Evolutionary conservation across 805 yeast genomes (phyloP).

Genomic region (Myxozyma vanderwaltii): DNA sequence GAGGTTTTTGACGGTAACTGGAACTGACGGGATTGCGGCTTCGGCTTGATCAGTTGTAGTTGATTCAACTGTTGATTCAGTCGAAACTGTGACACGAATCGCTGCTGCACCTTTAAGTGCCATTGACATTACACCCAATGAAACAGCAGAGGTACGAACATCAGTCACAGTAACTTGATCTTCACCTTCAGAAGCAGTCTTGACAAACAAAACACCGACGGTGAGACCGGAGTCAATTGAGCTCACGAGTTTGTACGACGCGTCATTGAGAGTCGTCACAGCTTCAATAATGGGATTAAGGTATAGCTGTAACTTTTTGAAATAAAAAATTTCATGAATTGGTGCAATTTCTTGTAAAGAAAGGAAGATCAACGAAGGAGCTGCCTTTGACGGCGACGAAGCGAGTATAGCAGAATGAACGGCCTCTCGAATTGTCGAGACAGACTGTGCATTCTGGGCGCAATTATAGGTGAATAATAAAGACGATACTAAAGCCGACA

Average conservation of each 20-base stretch:
- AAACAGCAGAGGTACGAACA: slow-evolving; percentile 31
- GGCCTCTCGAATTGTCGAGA: slow-evolving; percentile 13
- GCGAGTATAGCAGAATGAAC: slow-evolving; percentile 4
- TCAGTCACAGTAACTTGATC: slow-evolving; percentile 48
- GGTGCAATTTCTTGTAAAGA: slow-evolving; percentile 46
- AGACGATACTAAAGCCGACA: slow-evolving; percentile 1
- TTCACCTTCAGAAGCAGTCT: slow-evolving; percentile 44
- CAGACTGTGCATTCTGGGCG: slow-evolving; percentile 35
- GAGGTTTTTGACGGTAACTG: slow-evolving; percentile 1
- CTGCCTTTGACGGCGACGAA: neutral
- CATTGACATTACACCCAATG: slow-evolving; percentile 58
- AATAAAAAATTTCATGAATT: slow-evolving; percentile 40
- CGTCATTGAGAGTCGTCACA: slow-evolving; percentile 31
- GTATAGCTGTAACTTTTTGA: slow-evolving; percentile 32
- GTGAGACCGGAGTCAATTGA: slow-evolving; percentile 39
- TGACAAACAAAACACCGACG: slow-evolving; percentile 38
- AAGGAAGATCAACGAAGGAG: slow-evolving; percentile 40
- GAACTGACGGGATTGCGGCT: neutral
- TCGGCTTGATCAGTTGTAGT: neutral
- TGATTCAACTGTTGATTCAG: slow-evolving; percentile 1
- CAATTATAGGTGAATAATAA: slow-evolving; percentile 40
- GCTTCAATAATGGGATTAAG: slow-evolving; percentile 38
- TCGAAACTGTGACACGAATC: slow-evolving; percentile 49
- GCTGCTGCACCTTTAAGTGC: slow-evolving; percentile 78
- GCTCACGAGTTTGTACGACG: slow-evolving; percentile 28